Evolutionary conservation across 2,329 filamentous ascomycete genomes (phyloP).

Genomic region (Graphilbum ipis-grandicollis): DNA sequence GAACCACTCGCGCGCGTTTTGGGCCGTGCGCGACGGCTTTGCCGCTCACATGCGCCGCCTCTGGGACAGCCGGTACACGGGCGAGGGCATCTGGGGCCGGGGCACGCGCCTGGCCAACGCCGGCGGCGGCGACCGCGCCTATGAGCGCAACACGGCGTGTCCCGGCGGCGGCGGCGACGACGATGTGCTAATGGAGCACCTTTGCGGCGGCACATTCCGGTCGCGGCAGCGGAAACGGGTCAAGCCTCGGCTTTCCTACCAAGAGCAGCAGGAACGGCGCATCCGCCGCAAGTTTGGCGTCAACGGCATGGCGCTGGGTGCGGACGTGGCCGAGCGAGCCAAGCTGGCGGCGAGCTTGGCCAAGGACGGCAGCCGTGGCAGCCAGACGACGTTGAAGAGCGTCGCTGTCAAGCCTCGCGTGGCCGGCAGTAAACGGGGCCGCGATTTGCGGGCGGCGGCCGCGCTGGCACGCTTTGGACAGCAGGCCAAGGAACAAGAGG

Average conservation of each 20-base stretch:
- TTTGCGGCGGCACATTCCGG: constrained; percentile 68
- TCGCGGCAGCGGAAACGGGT: too few relatives aligned
- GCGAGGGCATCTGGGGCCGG: constrained; percentile 70
- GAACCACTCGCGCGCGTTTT: constrained; percentile 74
- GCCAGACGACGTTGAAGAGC: constrained; percentile 20
- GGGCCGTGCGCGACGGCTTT: constrained; percentile 60
- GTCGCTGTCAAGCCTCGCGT: constrained; percentile 52
- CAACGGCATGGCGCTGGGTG: constrained; percentile 51
- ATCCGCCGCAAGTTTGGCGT: constrained; percentile 63
- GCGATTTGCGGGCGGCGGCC: constrained; percentile 60
- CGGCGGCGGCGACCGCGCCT: constrained; percentile 10
- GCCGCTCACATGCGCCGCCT: constrained; percentile 52
- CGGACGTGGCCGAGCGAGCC: constrained; percentile 46
- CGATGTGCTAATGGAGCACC: constrained; percentile 40
- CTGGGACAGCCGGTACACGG: constrained; percentile 55
- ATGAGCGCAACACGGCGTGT: constrained; percentile 29
- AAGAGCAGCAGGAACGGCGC: constrained; percentile 53
- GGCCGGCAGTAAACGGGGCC: constrained; percentile 54
- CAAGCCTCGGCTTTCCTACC: constrained; percentile 51
- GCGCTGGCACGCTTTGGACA: constrained; percentile 56
- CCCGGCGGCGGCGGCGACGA: constrained; percentile 20
- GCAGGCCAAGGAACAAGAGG: constrained; percentile 20
- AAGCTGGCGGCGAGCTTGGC: constrained; percentile 33
- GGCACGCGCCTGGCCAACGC: constrained; percentile 47
- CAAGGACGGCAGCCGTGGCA: not conserved